Percentiles rank a stretch among this genome's conserved stretches.
Conservation (phyloP, 306 rosid species). For the Trichosanthes truncata region DNA sequence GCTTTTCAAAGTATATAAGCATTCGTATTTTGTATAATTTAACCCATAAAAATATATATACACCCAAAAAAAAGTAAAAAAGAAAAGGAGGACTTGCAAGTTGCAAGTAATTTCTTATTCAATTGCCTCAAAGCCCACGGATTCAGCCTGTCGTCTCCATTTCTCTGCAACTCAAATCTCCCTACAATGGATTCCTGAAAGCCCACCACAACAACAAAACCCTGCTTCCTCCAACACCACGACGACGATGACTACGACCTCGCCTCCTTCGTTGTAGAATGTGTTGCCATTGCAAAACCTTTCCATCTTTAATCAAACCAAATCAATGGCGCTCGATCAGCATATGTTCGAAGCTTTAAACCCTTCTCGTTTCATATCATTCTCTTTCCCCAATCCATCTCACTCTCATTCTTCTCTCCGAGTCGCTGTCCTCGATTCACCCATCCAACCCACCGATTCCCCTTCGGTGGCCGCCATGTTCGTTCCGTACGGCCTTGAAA, state of each 20-base stretch:
- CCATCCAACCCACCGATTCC: slow-evolving; percentile 19
- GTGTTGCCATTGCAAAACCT: neutral
- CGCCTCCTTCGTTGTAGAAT: too few relatives aligned
- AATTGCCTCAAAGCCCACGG: too few relatives aligned
- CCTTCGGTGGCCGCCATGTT: slow-evolving; percentile 54
- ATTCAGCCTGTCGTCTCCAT: too few relatives aligned
- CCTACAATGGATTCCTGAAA: neutral
- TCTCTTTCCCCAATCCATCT: slow-evolving; percentile 53
- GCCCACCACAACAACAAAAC: too few relatives aligned
- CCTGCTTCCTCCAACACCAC: too few relatives aligned
- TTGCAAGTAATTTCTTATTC: too few relatives aligned
- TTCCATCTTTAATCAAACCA: neutral
- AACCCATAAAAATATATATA: too few relatives aligned
- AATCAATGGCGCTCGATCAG: slow-evolving; percentile 36
- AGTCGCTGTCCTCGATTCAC: slow-evolving; percentile 73
- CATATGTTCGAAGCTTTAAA: slow-evolving; percentile 33
- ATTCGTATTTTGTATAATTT: too few relatives aligned
- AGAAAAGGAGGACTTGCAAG: too few relatives aligned
- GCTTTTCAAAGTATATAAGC: too few relatives aligned
- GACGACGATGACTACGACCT: too few relatives aligned
- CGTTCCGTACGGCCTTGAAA: slow-evolving; percentile 61
- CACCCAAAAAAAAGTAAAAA: too few relatives aligned
- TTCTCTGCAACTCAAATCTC: neutral
- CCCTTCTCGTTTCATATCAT: slow-evolving; percentile 51
- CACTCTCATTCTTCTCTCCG: slow-evolving; percentile 39